phyloP scores from a whole-genome alignment of 441 rosid genomes.

The Adansonia rubrostipa region DNA sequence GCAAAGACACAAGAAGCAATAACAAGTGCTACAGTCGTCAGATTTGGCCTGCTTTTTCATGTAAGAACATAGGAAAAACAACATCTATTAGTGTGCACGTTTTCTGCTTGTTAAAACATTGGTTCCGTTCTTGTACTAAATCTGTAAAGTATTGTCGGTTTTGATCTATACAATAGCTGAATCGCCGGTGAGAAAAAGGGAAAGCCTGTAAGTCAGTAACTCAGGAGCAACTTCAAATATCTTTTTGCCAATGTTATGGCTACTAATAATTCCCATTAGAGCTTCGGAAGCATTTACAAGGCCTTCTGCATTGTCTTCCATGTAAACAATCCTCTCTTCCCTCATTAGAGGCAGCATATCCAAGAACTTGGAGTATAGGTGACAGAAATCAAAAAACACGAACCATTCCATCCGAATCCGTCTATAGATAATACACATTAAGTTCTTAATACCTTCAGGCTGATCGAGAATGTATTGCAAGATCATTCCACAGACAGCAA shows the following conservation, averaged over 20 bases:
- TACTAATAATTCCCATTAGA: conserved; percentile 32
- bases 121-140: too few species aligned
- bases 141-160: too few species aligned
- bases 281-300: conserved; percentile 32
- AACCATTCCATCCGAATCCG: conserved; percentile 37
- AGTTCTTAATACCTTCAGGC: conserved; percentile 30
- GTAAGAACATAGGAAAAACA: too few species aligned
- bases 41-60: too few species aligned
- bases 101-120: too few species aligned
- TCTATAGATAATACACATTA: not conserved
- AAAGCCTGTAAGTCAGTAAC: conserved; percentile 16
- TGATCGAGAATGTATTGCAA: conserved; percentile 35
- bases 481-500: conserved; percentile 39
- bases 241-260: conserved; percentile 35
- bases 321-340: conserved; percentile 31
- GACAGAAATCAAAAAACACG: conserved; percentile 10
- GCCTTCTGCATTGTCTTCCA: conserved; percentile 38
- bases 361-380: conserved; percentile 31
- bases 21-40: too few species aligned
- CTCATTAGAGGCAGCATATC: conserved; percentile 36
- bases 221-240: conserved; percentile 33
- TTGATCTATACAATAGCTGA: too few species aligned
- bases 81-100: too few species aligned
- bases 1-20: too few species aligned
- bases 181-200: not conserved